Conservation (phyloP, 1,139 yeast species). For the Kodamaea derodonti region DNA sequence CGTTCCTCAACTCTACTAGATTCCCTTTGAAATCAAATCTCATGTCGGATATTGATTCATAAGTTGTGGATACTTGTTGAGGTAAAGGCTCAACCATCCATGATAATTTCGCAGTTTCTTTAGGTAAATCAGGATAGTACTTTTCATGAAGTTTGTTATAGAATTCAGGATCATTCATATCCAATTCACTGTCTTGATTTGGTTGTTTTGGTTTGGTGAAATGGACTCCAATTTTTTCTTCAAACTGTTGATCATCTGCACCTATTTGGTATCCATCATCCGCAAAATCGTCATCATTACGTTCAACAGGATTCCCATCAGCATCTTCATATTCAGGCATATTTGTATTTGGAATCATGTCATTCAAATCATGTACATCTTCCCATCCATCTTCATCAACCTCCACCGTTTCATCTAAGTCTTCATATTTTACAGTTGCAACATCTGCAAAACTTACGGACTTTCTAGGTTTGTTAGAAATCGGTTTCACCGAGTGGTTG, state of each 20-base stretch:
- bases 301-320: too few species aligned
- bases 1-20: conserved; percentile 53
- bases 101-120: conserved; percentile 73
- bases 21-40: conserved; percentile 88
- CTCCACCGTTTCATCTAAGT: conserved; percentile 22
- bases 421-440: conserved; percentile 40
- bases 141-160: conserved; percentile 75
- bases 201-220: conserved; percentile 52
- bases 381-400: conserved; percentile 40
- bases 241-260: conserved; percentile 30
- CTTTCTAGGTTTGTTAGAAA: conserved; percentile 15
- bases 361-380: conserved; percentile 35
- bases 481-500: neutral
- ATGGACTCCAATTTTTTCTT: conserved; percentile 44
- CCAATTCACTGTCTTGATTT: conserved; percentile 36
- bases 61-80: conserved; percentile 39
- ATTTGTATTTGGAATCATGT: conserved; percentile 19
- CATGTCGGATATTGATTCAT: conserved; percentile 64
- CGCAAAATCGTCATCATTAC: conserved; percentile 28
- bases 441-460: conserved; percentile 41
- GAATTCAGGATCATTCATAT: conserved; percentile 72
- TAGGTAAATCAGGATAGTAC: conserved; percentile 86
- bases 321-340: too few species aligned
- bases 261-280: conserved; percentile 44
- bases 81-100: conserved; percentile 82